These are phyloP conservation scores for Suillus sp. DNA, from an alignment of 768 basidiomycete species.

Conservation along the genomic window DNA sequence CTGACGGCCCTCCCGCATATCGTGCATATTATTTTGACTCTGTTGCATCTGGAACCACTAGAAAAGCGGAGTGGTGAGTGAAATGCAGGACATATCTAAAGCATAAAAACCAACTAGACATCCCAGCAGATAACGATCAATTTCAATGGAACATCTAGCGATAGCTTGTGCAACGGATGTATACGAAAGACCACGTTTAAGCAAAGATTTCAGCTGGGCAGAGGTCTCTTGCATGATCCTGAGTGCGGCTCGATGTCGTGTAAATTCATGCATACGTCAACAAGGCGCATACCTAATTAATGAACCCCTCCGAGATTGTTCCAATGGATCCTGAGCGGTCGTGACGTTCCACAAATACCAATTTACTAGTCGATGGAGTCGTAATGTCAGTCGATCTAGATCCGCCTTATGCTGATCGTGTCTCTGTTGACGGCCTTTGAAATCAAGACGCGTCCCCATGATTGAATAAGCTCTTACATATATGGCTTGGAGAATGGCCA, in stretches of 20 bases:
- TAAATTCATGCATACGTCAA: background rate
- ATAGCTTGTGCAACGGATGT: background rate
- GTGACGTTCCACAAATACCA: background rate
- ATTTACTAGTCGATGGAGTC: background rate
- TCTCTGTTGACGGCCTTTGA: background rate
- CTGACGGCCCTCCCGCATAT: conserved; percentile 11
- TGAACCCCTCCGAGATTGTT: background rate
- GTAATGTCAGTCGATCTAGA: background rate
- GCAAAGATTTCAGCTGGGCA: background rate
- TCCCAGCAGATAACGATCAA: background rate
- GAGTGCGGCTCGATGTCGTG: too few relatives aligned
- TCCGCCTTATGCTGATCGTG: background rate
- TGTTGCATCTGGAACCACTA: background rate
- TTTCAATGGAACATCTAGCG: background rate
- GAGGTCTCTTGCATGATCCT: background rate
- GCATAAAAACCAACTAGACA: background rate
- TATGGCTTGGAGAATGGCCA: background rate
- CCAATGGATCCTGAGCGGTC: background rate
- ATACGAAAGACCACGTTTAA: background rate
- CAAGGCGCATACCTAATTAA: conserved; percentile 9
- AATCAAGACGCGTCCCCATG: background rate
- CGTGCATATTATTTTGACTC: background rate
- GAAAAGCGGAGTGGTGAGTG: background rate
- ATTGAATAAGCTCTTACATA: background rate
- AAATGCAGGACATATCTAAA: background rate